phyloP scores from a whole-genome alignment of 164 flowering plant species.

The Dillenia turbinata region DNA sequence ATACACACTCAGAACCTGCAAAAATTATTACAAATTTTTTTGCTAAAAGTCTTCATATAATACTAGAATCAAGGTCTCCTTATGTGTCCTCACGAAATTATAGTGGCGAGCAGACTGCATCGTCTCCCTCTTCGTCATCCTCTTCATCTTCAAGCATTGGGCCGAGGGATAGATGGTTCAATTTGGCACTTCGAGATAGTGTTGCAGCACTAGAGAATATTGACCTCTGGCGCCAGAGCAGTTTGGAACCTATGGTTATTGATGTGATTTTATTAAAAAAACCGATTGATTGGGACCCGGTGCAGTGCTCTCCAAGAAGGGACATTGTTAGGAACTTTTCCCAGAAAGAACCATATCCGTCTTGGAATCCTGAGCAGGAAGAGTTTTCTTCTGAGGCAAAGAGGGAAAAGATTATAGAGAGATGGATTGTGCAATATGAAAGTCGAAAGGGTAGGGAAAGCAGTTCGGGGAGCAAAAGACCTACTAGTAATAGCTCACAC shows the following conservation, averaged over 20 bases:
- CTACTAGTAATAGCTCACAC: conserved; percentile 32
- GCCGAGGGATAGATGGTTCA: conserved; percentile 90
- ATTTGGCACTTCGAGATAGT: conserved; percentile 79
- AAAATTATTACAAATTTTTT: conserved; percentile 74
- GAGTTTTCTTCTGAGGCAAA: conserved; percentile 30
- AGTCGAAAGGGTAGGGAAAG: conserved; percentile 40
- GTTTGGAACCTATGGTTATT: conserved; percentile 69
- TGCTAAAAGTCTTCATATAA: conserved; percentile 73
- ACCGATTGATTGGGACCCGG: conserved; percentile 32
- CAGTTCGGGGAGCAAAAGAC: conserved; percentile 40
- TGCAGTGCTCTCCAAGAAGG: conserved; percentile 31
- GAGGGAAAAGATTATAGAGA: conserved; percentile 74
- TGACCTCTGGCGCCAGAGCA: conserved; percentile 76
- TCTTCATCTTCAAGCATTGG: conserved; percentile 73
- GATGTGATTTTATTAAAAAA: conserved; percentile 68
- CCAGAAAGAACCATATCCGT: conserved; percentile 28
- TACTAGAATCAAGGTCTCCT: conserved; percentile 72
- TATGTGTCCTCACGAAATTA: conserved; percentile 64
- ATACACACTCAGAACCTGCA: conserved; percentile 54
- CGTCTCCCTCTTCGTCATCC: conserved; percentile 72
- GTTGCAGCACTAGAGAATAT: conserved; percentile 74
- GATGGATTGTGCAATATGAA: conserved; percentile 91
- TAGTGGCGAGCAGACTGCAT: conserved; percentile 63
- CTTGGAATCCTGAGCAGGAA: conserved; percentile 48
- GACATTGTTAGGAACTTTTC: conserved; percentile 33